phyloP scores from a whole-genome alignment of 306 rosid genomes.

The Cajanus cajan region DNA sequence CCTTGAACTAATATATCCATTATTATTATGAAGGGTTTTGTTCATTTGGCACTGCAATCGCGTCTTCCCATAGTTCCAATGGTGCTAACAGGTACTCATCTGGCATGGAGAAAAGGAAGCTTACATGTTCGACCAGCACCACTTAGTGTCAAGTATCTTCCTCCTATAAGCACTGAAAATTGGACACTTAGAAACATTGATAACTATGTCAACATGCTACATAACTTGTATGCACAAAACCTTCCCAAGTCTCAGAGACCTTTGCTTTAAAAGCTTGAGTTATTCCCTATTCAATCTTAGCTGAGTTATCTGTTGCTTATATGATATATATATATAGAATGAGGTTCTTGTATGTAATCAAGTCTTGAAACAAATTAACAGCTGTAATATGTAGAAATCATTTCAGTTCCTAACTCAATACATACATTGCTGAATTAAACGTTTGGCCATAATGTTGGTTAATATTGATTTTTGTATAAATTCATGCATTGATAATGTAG shows the following conservation, averaged over 20 bases:
- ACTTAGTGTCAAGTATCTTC: conserved; percentile 47
- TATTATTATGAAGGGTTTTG: conserved; percentile 51
- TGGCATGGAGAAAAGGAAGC: conserved; percentile 68
- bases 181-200: conserved; percentile 51
- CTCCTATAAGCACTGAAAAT: conserved; percentile 50
- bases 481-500: no score
- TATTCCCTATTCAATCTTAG: not conserved
- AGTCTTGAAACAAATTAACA: not conserved
- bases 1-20: not conserved
- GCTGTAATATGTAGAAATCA: not conserved
- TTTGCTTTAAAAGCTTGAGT: conserved; percentile 9
- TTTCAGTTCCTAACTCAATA: not conserved
- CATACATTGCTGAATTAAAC: no score
- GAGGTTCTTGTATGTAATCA: not conserved
- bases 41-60: conserved; percentile 66
- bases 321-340: not conserved
- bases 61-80: conserved; percentile 63
- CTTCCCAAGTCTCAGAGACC: conserved; percentile 55
- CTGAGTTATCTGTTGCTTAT: not conserved
- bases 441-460: no score
- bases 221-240: conserved; percentile 43
- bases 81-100: conserved; percentile 57
- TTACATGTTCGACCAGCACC: conserved; percentile 54
- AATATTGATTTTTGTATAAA: no score
- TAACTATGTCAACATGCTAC: conserved; percentile 42